Percentiles rank a stretch among this genome's conserved stretches.
These are phyloP conservation scores for Aegilops longissima DNA, from an alignment of 176 grass and related monocot species.

Conservation along the genomic window DNA sequence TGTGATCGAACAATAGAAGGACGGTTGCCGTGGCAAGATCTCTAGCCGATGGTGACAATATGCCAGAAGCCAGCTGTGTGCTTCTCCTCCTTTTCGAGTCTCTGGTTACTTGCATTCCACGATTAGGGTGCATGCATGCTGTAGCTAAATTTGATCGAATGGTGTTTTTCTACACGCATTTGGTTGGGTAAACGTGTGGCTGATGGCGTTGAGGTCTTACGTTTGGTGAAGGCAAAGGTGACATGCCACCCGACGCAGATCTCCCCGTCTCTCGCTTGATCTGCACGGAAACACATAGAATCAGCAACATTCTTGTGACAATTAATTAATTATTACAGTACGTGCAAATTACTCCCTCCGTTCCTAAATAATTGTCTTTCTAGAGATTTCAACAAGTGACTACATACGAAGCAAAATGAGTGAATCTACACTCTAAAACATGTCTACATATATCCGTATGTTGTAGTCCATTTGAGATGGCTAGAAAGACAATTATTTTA, in stretches of 20 bases:
- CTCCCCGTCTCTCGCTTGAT: neutral
- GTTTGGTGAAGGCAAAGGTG: slow-evolving; percentile 30
- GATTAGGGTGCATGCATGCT: neutral
- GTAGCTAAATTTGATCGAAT: neutral
- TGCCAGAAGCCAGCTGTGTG: neutral
- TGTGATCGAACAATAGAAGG: neutral
- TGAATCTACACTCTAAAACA: too few relatives aligned
- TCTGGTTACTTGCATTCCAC: slow-evolving; percentile 25
- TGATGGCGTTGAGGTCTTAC: neutral
- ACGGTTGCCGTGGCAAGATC: neutral
- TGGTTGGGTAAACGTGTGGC: slow-evolving; percentile 12
- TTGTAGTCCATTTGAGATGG: too few relatives aligned
- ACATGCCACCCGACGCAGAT: neutral
- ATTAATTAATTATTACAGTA: neutral
- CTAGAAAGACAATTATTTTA: too few relatives aligned
- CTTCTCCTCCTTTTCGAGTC: neutral
- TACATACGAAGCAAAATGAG: too few relatives aligned
- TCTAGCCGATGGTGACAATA: slow-evolving; percentile 10
- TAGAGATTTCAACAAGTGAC: too few relatives aligned
- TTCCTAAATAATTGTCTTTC: too few relatives aligned
- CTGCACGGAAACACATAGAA: slow-evolving; percentile 21
- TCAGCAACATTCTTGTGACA: neutral
- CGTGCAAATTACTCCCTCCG: too few relatives aligned
- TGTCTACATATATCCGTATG: too few relatives aligned
- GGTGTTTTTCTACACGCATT: neutral